Conservation (phyloP, 768 basidiomycete genomes). For the Lactarius tabidus region DNA sequence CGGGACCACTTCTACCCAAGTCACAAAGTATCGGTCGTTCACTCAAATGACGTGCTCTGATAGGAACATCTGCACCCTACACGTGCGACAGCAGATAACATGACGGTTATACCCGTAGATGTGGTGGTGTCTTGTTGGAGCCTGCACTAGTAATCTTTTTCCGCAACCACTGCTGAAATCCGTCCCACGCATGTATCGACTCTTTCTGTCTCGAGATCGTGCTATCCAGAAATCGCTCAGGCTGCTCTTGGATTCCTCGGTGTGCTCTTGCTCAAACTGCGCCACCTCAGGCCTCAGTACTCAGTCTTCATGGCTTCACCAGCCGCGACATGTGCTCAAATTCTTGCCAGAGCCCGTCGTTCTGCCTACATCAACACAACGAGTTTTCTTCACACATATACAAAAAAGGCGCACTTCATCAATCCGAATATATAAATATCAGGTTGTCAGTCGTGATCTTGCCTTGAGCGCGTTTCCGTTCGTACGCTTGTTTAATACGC, state of each 20-base stretch:
- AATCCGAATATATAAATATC: slow-evolving; percentile 72
- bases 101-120: background rate
- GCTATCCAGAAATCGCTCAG: slow-evolving; percentile 82
- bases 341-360: slow-evolving; percentile 75
- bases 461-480: slow-evolving; percentile 80
- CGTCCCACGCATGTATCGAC: slow-evolving; percentile 38
- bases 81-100: background rate
- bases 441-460: slow-evolving; percentile 65
- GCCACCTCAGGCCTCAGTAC: slow-evolving; percentile 79
- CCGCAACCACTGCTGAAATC: slow-evolving; percentile 22
- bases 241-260: slow-evolving; percentile 87
- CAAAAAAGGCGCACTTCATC: slow-evolving; percentile 56
- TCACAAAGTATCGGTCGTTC: background rate
- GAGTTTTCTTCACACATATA: background rate
- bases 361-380: slow-evolving; percentile 56
- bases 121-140: slow-evolving; percentile 2
- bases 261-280: slow-evolving; percentile 88
- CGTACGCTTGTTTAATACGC: slow-evolving; percentile 71
- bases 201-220: slow-evolving; percentile 82
- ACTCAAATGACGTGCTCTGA: background rate
- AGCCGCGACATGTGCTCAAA: slow-evolving; percentile 86
- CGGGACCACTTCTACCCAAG: background rate
- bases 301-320: too few species aligned
- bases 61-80: background rate
- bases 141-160: slow-evolving; percentile 20